A percentile compares a stretch with the other conserved stretches of the same genome.
These are phyloP conservation scores for Eucalyptus sp. DNA, from an alignment of 345 rosid genomes.

Conservation along the genomic window DNA sequence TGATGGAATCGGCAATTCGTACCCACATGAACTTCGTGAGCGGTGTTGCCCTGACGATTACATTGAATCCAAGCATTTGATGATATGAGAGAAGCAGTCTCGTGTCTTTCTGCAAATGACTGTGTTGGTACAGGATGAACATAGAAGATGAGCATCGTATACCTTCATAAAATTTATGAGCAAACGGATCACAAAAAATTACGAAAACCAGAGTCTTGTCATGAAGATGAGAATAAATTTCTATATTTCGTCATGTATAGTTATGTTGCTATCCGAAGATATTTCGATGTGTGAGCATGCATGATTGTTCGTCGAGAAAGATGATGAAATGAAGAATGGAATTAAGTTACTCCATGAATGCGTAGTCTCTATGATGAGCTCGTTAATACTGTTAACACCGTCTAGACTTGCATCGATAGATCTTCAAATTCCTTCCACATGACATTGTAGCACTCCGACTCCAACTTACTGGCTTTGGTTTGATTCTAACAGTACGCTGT, in stretches of 20 bases:
- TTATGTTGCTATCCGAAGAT: background rate
- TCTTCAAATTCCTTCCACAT: background rate
- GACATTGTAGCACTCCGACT: background rate
- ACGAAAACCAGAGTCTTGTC: background rate
- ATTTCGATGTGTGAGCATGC: background rate
- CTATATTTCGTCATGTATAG: background rate
- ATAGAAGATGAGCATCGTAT: background rate
- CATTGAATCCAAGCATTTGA: background rate
- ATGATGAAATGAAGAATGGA: background rate
- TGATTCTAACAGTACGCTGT: background rate
- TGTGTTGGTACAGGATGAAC: background rate
- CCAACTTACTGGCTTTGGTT: background rate
- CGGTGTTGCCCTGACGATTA: background rate
- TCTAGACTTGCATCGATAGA: background rate
- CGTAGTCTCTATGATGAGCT: background rate
- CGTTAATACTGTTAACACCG: background rate
- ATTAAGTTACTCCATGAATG: background rate
- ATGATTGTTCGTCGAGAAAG: background rate
- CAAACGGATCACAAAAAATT: background rate
- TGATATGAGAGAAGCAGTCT: background rate
- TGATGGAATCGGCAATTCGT: background rate
- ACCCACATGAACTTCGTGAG: background rate
- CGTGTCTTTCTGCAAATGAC: background rate
- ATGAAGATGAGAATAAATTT: background rate
- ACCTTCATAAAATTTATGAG: background rate